Base-by-base conservation (phyloP, 805 yeast genomes). In the Nakazawaea pomicola region DNA sequence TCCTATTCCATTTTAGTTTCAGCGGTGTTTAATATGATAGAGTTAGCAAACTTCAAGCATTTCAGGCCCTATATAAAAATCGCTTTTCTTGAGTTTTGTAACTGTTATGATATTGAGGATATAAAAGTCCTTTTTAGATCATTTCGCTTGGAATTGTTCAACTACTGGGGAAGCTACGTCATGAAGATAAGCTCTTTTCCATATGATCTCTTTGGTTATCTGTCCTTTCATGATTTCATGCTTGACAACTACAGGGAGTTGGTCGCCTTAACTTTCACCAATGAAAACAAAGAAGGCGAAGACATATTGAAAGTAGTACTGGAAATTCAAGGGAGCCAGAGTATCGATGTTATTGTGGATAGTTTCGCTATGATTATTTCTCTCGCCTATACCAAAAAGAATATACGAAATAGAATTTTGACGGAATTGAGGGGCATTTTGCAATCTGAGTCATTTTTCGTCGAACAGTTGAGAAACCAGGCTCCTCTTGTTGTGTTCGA, bases 361-460 rank as follows among this genome's bases (percentile, higher is more conserved):
- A 53, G 70, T 21, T 40, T 72, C 6, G 56, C 74, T 0, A 41
- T 59, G n/a, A 49, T 66, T 0, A 56, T 78, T 1, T 67, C 81
- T 0, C 48, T 76, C 16, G 57, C 76, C 0, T 74, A 60, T 46
- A 55, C 73, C 0, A 55, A 53, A 11, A 54, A 53, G 25, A 77
- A 78, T 0, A 37, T 55, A 1, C 51, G 71, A 42, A 55, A 60
- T 38, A 57, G 57, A 4, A 50, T 68, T 0, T 63, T 60, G 27
- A 52, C 48, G 25, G 29, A 7, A 24, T 51, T 46, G 29, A 46
- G 14, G 9, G 20, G 29, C 2, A 16, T 42, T 4, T 49, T 61
- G 18, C 53, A 53, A n/a, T 47, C 49, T 1, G 25, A 34, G 4
- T 3, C 30, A 7, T 10, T 17, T 4, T 33, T 31, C n/a, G 4